Percentiles rank a stretch among this genome's conserved stretches.
Evolutionary conservation across 352 stramenopile species (phyloP).

Genomic region (Lagenidium sp.): DNA sequence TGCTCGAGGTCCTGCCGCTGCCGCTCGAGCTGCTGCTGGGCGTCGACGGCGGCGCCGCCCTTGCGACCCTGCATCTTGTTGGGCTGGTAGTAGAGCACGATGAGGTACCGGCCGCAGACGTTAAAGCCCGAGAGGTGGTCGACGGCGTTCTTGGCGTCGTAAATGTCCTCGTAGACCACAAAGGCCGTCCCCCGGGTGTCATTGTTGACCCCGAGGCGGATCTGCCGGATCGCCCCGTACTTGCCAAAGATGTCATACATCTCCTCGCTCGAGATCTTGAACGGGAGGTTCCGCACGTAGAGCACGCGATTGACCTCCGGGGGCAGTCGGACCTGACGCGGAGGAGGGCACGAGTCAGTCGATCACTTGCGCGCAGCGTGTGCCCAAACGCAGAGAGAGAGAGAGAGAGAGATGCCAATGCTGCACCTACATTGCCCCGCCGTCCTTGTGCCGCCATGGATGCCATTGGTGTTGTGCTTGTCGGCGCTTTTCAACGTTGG

Average conservation of each 20-base stretch:
- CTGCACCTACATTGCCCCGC: slow-evolving; percentile 42
- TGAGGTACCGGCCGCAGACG: slow-evolving; percentile 97
- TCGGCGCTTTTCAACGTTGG: no score
- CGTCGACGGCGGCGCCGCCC: slow-evolving; percentile 8
- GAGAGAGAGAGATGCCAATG: background rate
- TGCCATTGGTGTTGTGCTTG: slow-evolving; percentile 18
- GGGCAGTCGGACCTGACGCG: slow-evolving; percentile 79
- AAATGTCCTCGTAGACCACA: slow-evolving; percentile 99
- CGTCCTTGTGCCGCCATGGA: slow-evolving; percentile 47
- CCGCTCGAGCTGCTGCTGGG: slow-evolving; percentile 38
- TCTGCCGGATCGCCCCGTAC: slow-evolving; percentile 99
- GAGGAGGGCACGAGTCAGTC: background rate
- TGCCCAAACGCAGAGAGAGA: background rate
- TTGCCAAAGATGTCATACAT: slow-evolving; percentile 99
- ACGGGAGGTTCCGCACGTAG: slow-evolving; percentile 97
- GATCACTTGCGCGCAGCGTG: background rate
- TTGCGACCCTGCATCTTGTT: slow-evolving; percentile 72
- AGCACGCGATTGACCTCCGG: slow-evolving; percentile 98
- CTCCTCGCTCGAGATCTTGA: slow-evolving; percentile 98
- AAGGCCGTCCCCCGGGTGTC: slow-evolving; percentile 98
- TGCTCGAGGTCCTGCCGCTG: slow-evolving; percentile 75
- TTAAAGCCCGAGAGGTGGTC: slow-evolving; percentile 99
- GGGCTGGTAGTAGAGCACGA: slow-evolving; percentile 99
- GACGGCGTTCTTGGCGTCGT: slow-evolving; percentile 98
- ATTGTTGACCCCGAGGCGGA: slow-evolving; percentile 89